Conservation (phyloP, 148 eudicot species). For the Persicaria tinctoria region DNA sequence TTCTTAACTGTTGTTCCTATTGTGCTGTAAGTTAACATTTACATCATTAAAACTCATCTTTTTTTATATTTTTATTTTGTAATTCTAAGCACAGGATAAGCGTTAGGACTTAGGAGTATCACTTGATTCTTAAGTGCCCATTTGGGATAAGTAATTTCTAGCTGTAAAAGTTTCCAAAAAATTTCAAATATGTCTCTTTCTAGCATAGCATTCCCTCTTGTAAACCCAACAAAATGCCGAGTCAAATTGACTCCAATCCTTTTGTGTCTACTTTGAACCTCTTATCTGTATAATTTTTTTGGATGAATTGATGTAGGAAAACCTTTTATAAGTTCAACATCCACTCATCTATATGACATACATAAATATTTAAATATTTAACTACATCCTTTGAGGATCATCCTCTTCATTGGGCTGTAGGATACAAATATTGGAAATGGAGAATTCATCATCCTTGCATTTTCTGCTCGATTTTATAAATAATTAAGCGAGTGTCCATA, state of each 20-base stretch:
- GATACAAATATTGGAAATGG: not conserved
- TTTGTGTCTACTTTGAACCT: not conserved
- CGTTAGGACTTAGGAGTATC: not conserved
- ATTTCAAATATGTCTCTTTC: not conserved
- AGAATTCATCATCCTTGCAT: not conserved
- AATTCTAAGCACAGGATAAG: not conserved
- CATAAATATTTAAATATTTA: not conserved
- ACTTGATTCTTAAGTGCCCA: not conserved
- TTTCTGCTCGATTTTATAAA: not conserved
- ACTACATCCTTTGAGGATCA: not conserved
- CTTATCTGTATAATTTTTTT: not conserved
- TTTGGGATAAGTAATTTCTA: not conserved
- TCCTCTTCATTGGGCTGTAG: not conserved
- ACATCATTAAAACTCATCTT: not conserved
- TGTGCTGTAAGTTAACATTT: constrained; percentile 60
- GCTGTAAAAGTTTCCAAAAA: not conserved
- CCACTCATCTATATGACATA: not conserved
- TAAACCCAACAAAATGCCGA: not conserved
- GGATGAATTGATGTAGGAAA: not conserved
- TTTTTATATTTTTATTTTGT: not conserved
- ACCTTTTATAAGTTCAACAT: not conserved
- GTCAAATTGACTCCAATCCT: not conserved
- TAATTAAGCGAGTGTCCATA: not conserved
- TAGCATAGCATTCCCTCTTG: not conserved
- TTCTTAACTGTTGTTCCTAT: constrained; percentile 85